A percentile compares a stretch with the other conserved stretches of the same genome.
Evolutionary conservation across 345 rosid genomes (phyloP).

Genomic region (Alliaria petiolata): DNA sequence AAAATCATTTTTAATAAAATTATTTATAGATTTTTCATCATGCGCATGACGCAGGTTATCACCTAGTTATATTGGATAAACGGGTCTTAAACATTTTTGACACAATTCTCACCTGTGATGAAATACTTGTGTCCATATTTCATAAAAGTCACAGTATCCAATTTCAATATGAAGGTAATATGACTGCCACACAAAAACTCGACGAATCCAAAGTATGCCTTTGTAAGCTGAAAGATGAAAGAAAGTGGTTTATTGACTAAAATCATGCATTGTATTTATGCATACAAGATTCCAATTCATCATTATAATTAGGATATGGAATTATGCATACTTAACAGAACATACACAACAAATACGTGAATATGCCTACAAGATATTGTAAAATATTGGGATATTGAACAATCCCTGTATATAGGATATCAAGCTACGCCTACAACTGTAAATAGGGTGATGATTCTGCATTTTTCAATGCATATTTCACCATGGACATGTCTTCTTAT

Average conservation of each 20-base stretch:
- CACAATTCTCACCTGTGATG: slow-evolving; percentile 69
- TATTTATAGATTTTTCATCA: no score
- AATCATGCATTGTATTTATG: background rate
- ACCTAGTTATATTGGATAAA: no score
- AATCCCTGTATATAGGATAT: background rate
- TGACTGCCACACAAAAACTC: slow-evolving; percentile 87
- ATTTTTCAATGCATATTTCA: background rate
- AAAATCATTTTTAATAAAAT: no score
- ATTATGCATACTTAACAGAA: background rate
- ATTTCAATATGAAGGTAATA: slow-evolving; percentile 66
- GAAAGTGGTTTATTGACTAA: slow-evolving; percentile 1
- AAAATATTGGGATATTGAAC: background rate
- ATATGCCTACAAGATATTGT: background rate
- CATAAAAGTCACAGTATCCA: slow-evolving; percentile 81
- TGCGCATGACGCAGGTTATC: no score
- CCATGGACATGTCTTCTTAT: background rate
- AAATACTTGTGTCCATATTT: slow-evolving; percentile 86
- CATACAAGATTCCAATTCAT: background rate
- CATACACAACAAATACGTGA: background rate
- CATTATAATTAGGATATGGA: background rate
- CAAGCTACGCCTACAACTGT: background rate
- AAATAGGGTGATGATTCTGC: background rate
- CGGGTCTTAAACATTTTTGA: background rate
- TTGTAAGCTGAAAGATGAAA: slow-evolving; percentile 69
- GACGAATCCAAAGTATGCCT: slow-evolving; percentile 92